Evolutionary conservation across 768 basidiomycete genomes (phyloP).

Genomic region (Xerocomellus intermedius): DNA sequence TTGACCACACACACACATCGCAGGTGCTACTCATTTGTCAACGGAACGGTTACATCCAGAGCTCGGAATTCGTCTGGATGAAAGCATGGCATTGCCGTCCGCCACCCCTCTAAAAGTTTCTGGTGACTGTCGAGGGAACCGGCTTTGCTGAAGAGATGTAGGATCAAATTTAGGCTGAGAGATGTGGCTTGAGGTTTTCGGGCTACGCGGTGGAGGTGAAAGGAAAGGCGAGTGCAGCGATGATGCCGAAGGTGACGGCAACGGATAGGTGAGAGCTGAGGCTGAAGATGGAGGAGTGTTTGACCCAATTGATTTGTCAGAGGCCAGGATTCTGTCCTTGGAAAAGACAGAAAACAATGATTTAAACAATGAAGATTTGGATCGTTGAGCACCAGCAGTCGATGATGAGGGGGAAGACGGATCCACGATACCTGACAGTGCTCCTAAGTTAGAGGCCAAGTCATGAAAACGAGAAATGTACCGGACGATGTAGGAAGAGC

Average conservation of each 20-base stretch:
- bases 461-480: slow-evolving; percentile 23
- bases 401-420: slow-evolving; percentile 22
- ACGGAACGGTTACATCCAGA: slow-evolving; percentile 3
- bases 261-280: slow-evolving; percentile 14
- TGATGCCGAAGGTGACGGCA: slow-evolving; percentile 32
- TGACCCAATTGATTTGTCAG: slow-evolving; percentile 60
- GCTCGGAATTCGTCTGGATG: slow-evolving; percentile 18
- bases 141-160: slow-evolving; percentile 34
- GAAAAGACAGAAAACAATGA: slow-evolving; percentile 52
- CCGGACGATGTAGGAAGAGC: slow-evolving; percentile 77
- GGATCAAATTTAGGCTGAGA: slow-evolving; percentile 37
- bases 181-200: slow-evolving; percentile 1
- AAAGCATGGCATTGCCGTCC: slow-evolving; percentile 22
- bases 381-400: slow-evolving; percentile 34
- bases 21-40: slow-evolving; percentile 12
- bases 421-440: slow-evolving; percentile 16
- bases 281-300: slow-evolving; percentile 56
- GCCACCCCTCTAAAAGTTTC: slow-evolving; percentile 3
- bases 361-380: slow-evolving; percentile 67
- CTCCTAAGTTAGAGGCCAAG: not conserved
- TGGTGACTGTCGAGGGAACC: slow-evolving; percentile 38
- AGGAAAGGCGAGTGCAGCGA: slow-evolving; percentile 19
- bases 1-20: not conserved
- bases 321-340: slow-evolving; percentile 42
- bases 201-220: slow-evolving; percentile 28